Base-by-base conservation (phyloP, 2,329 filamentous ascomycete genomes). In the Dactylellina cionopaga region DNA sequence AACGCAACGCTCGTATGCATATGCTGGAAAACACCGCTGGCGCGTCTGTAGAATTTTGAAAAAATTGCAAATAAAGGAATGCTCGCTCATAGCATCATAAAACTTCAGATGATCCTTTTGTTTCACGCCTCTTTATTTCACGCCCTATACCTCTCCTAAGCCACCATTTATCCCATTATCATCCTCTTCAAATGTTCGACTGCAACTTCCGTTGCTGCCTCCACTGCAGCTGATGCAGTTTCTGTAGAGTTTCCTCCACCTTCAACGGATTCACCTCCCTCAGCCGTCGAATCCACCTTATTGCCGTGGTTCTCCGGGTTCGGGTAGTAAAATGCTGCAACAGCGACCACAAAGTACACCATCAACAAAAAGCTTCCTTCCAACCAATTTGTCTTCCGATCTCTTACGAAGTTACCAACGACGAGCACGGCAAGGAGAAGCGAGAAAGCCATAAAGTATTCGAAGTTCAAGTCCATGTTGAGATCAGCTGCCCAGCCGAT, bases 381-480 rank as follows among this genome's bases (percentile, higher is more conserved):
- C 3, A 97, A 85, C 78, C 96, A 97, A 78, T 96, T 96, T 70
- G 88, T 92, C 83, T 95, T 95, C 75, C 91, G 88, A 78, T 97
- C 93, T 54, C 92, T 85, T 62, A 97, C 81, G 81, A 96, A 96
- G 74, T 92, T 91, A 0, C 92, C 92, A 41, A 96, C 91, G 0
- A 92, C 92, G 39, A 97, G 83, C 76, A 96, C 94, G 33, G 91
- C 87, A 24, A 97, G 84, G 65, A 97, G 87, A 6, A 97, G 83
- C 75, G 96, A 85, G 66, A 90, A 86, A n/a, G 95, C 85, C 81
- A 96, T 92, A 83, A 96, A 96, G 15, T 92, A 84, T 76, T 95
- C 90, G 79, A 96, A 96, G 79, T 92, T 89, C 56, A 96, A 83
- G 74, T 90, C 88, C 87, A 97, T 91, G 6, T 83, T 78, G 76